Evolutionary conservation across 2,329 filamentous ascomycete species (phyloP).

Genomic region (Ophiocordyceps sinensis): DNA sequence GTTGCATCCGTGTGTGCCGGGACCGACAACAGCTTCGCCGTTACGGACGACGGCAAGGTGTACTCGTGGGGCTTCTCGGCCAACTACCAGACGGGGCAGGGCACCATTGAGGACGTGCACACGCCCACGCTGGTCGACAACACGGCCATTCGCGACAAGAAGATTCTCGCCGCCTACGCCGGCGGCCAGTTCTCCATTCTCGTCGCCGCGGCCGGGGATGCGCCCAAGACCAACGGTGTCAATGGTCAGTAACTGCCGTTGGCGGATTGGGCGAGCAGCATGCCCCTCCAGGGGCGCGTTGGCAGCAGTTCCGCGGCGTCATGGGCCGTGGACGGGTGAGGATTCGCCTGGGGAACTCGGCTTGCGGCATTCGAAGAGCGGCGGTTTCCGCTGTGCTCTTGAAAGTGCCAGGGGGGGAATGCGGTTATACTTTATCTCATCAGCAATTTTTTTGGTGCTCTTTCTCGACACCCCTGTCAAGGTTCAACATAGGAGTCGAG

Average conservation of each 20-base stretch:
- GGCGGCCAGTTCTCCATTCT: conserved; percentile 71
- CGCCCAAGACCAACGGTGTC: conserved; percentile 15
- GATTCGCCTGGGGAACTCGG: too few relatives aligned
- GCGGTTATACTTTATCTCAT: too few relatives aligned
- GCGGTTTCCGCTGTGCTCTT: too few relatives aligned
- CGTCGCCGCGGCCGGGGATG: conserved; percentile 25
- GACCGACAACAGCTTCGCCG: conserved; percentile 59
- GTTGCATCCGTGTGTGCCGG: conserved; percentile 44
- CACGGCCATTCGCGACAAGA: conserved; percentile 61
- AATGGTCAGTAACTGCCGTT: not conserved
- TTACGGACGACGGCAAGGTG: conserved; percentile 55
- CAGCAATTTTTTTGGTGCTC: too few relatives aligned
- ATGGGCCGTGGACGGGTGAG: too few relatives aligned
- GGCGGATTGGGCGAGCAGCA: not conserved
- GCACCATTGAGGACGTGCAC: conserved; percentile 64
- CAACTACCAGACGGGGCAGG: conserved; percentile 68
- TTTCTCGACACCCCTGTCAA: too few relatives aligned
- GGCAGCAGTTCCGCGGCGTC: not conserved
- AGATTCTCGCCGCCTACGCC: conserved; percentile 66
- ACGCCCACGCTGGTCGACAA: conserved; percentile 72
- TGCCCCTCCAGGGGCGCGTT: not conserved
- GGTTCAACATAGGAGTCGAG: too few relatives aligned
- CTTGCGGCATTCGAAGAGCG: too few relatives aligned
- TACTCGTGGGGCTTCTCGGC: conserved; percentile 72
- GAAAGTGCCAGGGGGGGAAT: too few relatives aligned